phyloP scores from a whole-genome alignment of 495 filamentous ascomycete genomes.

The Xylaria nigripes region DNA sequence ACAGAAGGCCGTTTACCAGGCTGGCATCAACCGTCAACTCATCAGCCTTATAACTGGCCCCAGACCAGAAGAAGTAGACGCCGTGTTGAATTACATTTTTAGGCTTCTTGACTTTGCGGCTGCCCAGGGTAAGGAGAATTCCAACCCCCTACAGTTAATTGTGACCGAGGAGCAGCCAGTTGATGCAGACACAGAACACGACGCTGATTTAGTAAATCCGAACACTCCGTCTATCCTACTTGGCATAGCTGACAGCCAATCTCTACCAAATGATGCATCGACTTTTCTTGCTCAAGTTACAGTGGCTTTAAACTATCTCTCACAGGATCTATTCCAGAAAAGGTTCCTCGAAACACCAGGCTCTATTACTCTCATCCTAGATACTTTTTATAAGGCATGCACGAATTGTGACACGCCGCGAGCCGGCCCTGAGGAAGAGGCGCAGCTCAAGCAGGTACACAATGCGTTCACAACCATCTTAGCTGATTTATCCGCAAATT shows the following conservation, averaged over 20 bases:
- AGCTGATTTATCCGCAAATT: constrained; percentile 55
- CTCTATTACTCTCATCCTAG: constrained; percentile 25
- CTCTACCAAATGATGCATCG: constrained; percentile 24
- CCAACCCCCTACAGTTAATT: not conserved
- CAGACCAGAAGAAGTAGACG: constrained; percentile 18
- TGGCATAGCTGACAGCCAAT: constrained; percentile 17
- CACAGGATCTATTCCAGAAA: constrained; percentile 36
- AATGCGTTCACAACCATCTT: constrained; percentile 48
- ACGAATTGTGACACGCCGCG: constrained; percentile 19
- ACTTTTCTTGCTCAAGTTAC: constrained; percentile 29
- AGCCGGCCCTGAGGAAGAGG: constrained; percentile 38
- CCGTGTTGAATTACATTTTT: constrained; percentile 33
- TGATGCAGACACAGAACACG: constrained; percentile 23
- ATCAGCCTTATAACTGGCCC: constrained; percentile 33
- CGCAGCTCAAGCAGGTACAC: constrained; percentile 46
- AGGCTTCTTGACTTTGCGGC: constrained; percentile 44
- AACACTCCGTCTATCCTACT: constrained; percentile 30
- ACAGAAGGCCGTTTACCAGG: constrained; percentile 42
- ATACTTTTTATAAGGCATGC: constrained; percentile 26
- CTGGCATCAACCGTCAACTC: constrained; percentile 31
- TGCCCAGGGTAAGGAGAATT: constrained; percentile 29
- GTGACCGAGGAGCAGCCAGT: constrained; percentile 1
- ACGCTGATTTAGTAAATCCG: constrained; percentile 27
- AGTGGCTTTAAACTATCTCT: constrained; percentile 35
- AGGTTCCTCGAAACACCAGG: constrained; percentile 32